Evolutionary conservation across 2,329 filamentous ascomycete species (phyloP).

Genomic region (Diplocarpon rosae): DNA sequence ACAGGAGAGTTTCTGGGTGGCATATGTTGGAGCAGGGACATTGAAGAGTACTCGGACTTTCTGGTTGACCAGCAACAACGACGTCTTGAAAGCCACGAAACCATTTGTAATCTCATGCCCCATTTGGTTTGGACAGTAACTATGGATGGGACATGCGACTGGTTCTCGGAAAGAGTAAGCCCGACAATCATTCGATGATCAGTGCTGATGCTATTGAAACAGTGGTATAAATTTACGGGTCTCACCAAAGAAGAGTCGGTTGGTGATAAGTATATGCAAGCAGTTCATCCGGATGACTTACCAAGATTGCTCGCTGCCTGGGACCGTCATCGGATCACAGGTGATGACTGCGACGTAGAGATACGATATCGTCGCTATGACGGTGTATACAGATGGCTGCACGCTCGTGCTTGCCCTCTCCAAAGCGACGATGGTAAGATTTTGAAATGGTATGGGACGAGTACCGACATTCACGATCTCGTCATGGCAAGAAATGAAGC

Average conservation of each 20-base stretch:
- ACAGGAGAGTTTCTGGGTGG: constrained; percentile 19
- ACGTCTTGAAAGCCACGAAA: constrained; percentile 14
- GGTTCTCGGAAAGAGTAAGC: constrained; percentile 18
- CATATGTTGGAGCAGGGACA: constrained; percentile 17
- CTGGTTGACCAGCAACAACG: constrained; percentile 9
- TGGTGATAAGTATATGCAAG: constrained; percentile 7
- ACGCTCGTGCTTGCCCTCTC: constrained; percentile 14
- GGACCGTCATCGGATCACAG: constrained; percentile 1
- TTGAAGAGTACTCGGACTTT: constrained; percentile 15
- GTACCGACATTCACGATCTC: constrained; percentile 19
- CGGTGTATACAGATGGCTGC: constrained; percentile 21
- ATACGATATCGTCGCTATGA: constrained; percentile 17
- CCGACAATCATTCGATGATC: too few relatives aligned
- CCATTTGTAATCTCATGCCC: constrained; percentile 19
- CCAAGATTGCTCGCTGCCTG: constrained; percentile 8
- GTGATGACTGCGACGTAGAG: constrained; percentile 13
- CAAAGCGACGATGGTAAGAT: constrained; percentile 9
- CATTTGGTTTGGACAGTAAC: constrained; percentile 19
- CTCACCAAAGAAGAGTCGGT: constrained; percentile 11
- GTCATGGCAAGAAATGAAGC: constrained; percentile 18
- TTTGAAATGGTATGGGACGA: constrained; percentile 21
- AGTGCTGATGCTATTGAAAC: not conserved
- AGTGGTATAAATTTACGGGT: constrained; percentile 23
- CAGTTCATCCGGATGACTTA: constrained; percentile 15
- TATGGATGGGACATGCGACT: constrained; percentile 13